Base-by-base conservation (phyloP, 2,329 filamentous ascomycete genomes). In the Fusarium fracticaudum region DNA sequence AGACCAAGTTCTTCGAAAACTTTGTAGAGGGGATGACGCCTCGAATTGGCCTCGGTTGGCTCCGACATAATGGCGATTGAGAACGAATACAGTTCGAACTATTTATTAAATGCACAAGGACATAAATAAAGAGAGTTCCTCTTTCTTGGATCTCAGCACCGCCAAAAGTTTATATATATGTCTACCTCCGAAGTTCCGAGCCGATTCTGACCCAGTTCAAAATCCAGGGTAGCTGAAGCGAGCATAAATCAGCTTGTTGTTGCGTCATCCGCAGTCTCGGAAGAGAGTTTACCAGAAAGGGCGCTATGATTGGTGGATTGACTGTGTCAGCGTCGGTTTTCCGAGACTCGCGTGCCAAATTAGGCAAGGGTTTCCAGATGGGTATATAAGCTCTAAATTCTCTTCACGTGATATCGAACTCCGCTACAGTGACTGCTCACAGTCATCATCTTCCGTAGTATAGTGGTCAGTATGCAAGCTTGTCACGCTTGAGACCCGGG, bases 1-100 rank as follows among this genome's bases (percentile, higher is more conserved):
- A 80, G 76, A 26, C 79, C 79, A 9, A 80, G 58, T 35, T 80
- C 79, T 43, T 75, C 66, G 1, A 78, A 55, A 14, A 70, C 47
- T 44, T 24, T 69, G 6, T 53, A 41, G 3, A 15, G 20, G 3
- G 33, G 15, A 44, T n/a, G 37, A 18, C 20, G 38, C 11, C 61
- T 37, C 4, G 29, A 35, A 6, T 13, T 11, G 7, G 17, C 4
- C 17, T 35, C n/a, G 3, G 51, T 44, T 1, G 37, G 8, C 22
- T 45, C 17, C 3, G 68, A 41, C 72, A 74, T 74, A 13, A 15
- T 53, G 24, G 0, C 0, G 24, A 31, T 22, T 7, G 12, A 14
- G 1, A 31, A 31, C 11, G 31, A 31, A 31, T 12, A 3, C 31
- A 31, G 31, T 31, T 31, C 31, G 31, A 35, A n/a, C 6, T 15